Evolutionary conservation across 2,329 filamentous ascomycete genomes (phyloP), one percentile per base, ranked within the genome.

Genomic region (Calonectria henricotiae): DNA sequence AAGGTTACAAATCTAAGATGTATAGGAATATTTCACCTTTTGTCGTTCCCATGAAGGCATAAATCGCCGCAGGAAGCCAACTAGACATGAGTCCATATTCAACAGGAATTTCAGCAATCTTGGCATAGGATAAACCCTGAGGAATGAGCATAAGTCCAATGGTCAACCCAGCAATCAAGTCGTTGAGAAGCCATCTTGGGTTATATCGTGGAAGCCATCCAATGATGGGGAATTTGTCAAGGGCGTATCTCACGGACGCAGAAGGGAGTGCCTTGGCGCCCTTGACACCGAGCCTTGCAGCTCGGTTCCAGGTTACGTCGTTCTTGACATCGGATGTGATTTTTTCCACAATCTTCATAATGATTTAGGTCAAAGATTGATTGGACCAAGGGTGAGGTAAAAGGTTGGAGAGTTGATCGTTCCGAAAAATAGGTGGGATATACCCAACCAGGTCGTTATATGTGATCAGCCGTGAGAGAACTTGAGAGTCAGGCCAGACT

Each of bases 121-220:
- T 88, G 2, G 89, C 89, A 74, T 91, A 91, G 0, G 89, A 88
- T n/a, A 91, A 77, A 3, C 86, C 88, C 75, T 91, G 89, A 0
- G 89, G 89, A 65, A 91, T 90, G 49, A 91, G 82, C 83, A 90
- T 86, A 32, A 90, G 83, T 9, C 88, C 89, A 30, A 91, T 81
- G 13, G 88, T 92, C 73, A 89, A 83, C 20, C 90, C 90, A 12
- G 89, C 89, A 73, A 92, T 88, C 12, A 87, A 79, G 76, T 93
- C 90, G 75, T 89, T 89, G 20, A 89, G 69, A 1, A 92, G 77
- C 90, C 90, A 93, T 84, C 85, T 82, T 5, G 84, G 86, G 20
- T 89, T 85, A 79, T 92, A 92, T 54, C 84, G 84, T 12, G 90
- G 89, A 1, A 92, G 83, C 90, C 90, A 92, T 61, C 88, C 86